A percentile compares a stretch with the other conserved stretches of the same genome.
Evolutionary conservation across 345 rosid genomes (phyloP).

Genomic region (Camelina laxa): DNA sequence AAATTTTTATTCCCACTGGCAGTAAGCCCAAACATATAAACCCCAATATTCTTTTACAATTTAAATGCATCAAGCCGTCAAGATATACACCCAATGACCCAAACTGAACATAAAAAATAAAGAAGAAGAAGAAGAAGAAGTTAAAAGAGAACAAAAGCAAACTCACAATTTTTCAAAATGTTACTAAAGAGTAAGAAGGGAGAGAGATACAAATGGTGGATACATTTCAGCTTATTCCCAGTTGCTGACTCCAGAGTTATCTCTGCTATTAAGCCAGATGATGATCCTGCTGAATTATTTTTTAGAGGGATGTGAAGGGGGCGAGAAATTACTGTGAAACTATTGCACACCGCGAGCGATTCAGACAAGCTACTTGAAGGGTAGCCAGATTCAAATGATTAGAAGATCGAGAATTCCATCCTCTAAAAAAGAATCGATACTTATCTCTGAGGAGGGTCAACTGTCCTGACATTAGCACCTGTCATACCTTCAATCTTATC

Average conservation of each 20-base stretch:
- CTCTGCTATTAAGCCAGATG: constrained; percentile 45
- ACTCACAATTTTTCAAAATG: constrained; percentile 11
- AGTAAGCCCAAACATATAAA: constrained; percentile 34
- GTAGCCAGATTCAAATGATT: constrained; percentile 43
- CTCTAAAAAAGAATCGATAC: constrained; percentile 35
- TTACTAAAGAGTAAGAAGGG: constrained; percentile 5
- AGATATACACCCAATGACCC: constrained; percentile 42
- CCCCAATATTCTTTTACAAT: constrained; percentile 42
- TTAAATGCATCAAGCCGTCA: constrained; percentile 36
- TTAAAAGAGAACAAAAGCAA: constrained; percentile 32
- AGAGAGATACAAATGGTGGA: constrained; percentile 38
- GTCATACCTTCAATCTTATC: constrained; percentile 89
- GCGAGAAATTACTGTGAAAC: constrained; percentile 44
- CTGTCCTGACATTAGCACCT: constrained; percentile 83
- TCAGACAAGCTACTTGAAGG: constrained; percentile 45
- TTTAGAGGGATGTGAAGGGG: constrained; percentile 53
- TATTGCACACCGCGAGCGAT: constrained; percentile 50
- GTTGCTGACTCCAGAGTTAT: constrained; percentile 41
- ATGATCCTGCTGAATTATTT: constrained; percentile 53
- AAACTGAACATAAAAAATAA: constrained; percentile 1
- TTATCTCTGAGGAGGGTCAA: constrained; percentile 95
- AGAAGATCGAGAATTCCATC: constrained; percentile 39
- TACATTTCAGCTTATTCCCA: constrained; percentile 45
- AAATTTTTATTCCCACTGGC: constrained; percentile 36
- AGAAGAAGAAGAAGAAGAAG: neutral